Evolutionary conservation across 2,329 filamentous ascomycete genomes (phyloP).

Genomic region (Aspergillus neotritici): DNA sequence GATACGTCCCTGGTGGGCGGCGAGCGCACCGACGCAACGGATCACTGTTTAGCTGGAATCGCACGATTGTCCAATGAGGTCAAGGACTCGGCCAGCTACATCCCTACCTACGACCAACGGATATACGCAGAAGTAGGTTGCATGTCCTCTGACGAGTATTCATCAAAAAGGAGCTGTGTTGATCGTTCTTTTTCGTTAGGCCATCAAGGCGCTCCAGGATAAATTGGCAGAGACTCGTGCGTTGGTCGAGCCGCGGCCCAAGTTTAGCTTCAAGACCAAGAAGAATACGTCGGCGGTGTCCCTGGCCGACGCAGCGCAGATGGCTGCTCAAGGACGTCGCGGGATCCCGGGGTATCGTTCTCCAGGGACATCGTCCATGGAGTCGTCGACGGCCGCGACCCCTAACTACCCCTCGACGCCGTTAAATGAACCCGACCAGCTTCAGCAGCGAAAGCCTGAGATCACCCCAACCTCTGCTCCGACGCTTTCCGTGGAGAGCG

Average conservation of each 20-base stretch:
- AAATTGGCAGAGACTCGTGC: slow-evolving; percentile 67
- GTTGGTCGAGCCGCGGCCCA: slow-evolving; percentile 65
- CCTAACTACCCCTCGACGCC: slow-evolving; percentile 35
- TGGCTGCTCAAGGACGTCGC: slow-evolving; percentile 46
- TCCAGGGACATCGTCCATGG: slow-evolving; percentile 37
- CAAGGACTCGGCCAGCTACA: slow-evolving; percentile 71
- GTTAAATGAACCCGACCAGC: slow-evolving; percentile 30
- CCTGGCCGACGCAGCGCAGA: slow-evolving; percentile 51
- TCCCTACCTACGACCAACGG: slow-evolving; percentile 84
- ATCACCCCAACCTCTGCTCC: slow-evolving; percentile 33
- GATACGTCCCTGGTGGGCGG: slow-evolving; percentile 59
- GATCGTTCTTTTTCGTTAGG: slow-evolving; percentile 41
- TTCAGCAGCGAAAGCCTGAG: slow-evolving; percentile 32
- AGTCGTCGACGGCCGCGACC: slow-evolving; percentile 33
- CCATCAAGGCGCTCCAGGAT: slow-evolving; percentile 74
- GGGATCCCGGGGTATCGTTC: slow-evolving; percentile 40
- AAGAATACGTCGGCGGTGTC: slow-evolving; percentile 53
- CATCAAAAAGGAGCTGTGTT: slow-evolving; percentile 8
- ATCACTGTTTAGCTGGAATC: slow-evolving; percentile 73
- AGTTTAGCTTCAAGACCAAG: slow-evolving; percentile 73
- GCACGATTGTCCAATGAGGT: slow-evolving; percentile 76
- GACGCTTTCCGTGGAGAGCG: slow-evolving; percentile 14
- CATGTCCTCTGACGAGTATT: neutral
- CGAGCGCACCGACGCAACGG: slow-evolving; percentile 73
- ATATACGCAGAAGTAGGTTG: slow-evolving; percentile 67